Base-by-base conservation (phyloP, 176 grass and related monocot genomes). In the Hsuehochloa calcarea region DNA sequence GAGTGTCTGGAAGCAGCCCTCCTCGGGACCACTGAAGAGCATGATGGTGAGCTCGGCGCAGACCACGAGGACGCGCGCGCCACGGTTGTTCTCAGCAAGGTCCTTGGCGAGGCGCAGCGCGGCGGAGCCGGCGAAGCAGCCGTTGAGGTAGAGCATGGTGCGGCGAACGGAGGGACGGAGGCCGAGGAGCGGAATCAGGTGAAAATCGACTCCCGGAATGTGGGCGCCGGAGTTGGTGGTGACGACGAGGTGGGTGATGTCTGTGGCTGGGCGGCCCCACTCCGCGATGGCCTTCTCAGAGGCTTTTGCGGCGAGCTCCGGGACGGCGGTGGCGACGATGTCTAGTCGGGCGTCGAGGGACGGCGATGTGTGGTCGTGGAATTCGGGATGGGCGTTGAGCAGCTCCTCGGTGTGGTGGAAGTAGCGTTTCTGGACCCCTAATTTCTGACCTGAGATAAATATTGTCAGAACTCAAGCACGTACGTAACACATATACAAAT, bases 101-200 rank as follows among this genome's bases (percentile, higher is more conserved):
- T 95, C 93, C 82, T 90, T 92, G 39, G 93, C 93, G 2, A 92
- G 10, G 52, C 88, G 90, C 19, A 95, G n/a, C 6, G 83, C 74
- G 6, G 72, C 83, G 22, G 20, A 46, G 20, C 84, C 87, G 6
- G 82, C 84, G 74, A 46, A 88, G 61, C 77, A 91, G 20, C 80
- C 80, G 11, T 85, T 78, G 25, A 68, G 68, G 70, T 88, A 82
- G 37, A 88, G 72, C 80, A 82, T 88, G 26, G 74, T 68, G 40
- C 75, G 80, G 29, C 73, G 58, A 5, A 87, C 85, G 5, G 73
- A 45, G 3, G 79, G 61, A 0, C 58, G 40, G 41, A 93, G 91
- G 70, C 88, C 81, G 1, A 94, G 86, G 10, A 94, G 89, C 10
- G 82, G 44, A 27, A 63, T 64, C 0, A 94, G 60, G 4, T 22